Evolutionary conservation across 768 basidiomycete species (phyloP).

Genomic region (Suillus spraguei): DNA sequence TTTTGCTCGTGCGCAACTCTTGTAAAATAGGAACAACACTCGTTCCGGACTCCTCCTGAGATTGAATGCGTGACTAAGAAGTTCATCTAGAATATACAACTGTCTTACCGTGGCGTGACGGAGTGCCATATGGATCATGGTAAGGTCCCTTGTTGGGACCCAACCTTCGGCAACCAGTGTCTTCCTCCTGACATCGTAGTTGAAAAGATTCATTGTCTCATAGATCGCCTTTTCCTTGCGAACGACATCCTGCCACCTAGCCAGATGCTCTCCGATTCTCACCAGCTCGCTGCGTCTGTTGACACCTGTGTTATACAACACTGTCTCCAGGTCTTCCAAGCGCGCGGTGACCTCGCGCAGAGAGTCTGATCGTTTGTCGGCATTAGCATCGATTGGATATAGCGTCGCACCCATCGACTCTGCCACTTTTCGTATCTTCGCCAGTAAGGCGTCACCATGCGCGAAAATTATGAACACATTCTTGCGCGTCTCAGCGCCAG

Average conservation of each 20-base stretch:
- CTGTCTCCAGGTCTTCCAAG: constrained; percentile 88
- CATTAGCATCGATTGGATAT: constrained; percentile 94
- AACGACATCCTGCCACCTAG: constrained; percentile 93
- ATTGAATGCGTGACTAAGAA: constrained; percentile 5
- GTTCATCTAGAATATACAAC: constrained; percentile 4
- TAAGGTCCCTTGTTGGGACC: constrained; percentile 93
- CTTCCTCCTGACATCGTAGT: constrained; percentile 91
- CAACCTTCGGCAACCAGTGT: constrained; percentile 97
- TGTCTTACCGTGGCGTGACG: constrained; percentile 76
- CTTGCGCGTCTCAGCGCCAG: constrained; percentile 86
- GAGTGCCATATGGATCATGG: constrained; percentile 82
- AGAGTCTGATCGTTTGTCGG: constrained; percentile 88
- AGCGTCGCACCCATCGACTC: constrained; percentile 99
- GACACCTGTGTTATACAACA: constrained; percentile 85
- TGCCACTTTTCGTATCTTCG: constrained; percentile 97
- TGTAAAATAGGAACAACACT: constrained; percentile 90
- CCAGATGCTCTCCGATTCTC: constrained; percentile 81
- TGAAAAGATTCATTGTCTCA: constrained; percentile 93
- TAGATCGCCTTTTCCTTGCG: constrained; percentile 95
- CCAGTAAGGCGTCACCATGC: constrained; percentile 87
- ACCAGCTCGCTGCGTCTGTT: constrained; percentile 83
- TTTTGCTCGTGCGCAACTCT: constrained; percentile 86
- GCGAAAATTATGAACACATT: constrained; percentile 99
- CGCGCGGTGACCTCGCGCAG: constrained; percentile 86
- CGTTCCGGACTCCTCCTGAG: constrained; percentile 88